A percentile compares a stretch with the other conserved stretches of the same genome.
These are phyloP conservation scores for Sedum album DNA, from an alignment of 164 flowering plant species.

Conservation along the genomic window DNA sequence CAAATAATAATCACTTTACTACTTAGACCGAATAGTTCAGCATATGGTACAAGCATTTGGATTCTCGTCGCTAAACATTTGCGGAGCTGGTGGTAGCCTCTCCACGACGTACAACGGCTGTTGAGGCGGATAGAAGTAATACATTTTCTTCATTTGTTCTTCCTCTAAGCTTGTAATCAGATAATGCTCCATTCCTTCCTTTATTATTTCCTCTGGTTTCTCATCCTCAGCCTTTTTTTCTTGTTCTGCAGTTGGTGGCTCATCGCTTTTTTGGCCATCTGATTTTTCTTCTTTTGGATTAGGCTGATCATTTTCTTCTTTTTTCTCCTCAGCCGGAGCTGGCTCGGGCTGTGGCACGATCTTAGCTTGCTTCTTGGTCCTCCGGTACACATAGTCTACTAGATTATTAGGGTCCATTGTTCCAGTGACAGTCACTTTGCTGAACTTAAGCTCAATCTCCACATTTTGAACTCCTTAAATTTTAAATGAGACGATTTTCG, in stretches of 20 bases:
- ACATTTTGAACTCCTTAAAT: slow-evolving; percentile 68
- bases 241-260: background rate
- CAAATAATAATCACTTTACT: no score
- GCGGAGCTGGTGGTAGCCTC: slow-evolving; percentile 63
- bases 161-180: slow-evolving; percentile 17
- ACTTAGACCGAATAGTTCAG: slow-evolving; percentile 12
- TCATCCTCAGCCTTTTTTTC: slow-evolving; percentile 14
- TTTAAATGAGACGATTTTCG: no score
- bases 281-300: slow-evolving; percentile 13
- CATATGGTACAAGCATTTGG: slow-evolving; percentile 89
- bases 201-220: slow-evolving; percentile 7
- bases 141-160: slow-evolving; percentile 54
- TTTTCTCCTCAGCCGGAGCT: slow-evolving; percentile 17
- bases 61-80: slow-evolving; percentile 91
- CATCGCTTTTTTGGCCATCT: slow-evolving; percentile 11
- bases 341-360: slow-evolving; percentile 59
- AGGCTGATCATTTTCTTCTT: slow-evolving; percentile 16
- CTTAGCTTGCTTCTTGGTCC: slow-evolving; percentile 71
- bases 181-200: background rate
- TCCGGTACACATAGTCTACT: slow-evolving; percentile 74
- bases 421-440: slow-evolving; percentile 81
- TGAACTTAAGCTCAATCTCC: slow-evolving; percentile 46
- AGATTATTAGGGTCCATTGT: slow-evolving; percentile 76
- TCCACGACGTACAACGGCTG: slow-evolving; percentile 69
- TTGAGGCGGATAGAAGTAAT: slow-evolving; percentile 19